phyloP scores from a whole-genome alignment of 75 land plant species.

The Picea sitchensis region DNA sequence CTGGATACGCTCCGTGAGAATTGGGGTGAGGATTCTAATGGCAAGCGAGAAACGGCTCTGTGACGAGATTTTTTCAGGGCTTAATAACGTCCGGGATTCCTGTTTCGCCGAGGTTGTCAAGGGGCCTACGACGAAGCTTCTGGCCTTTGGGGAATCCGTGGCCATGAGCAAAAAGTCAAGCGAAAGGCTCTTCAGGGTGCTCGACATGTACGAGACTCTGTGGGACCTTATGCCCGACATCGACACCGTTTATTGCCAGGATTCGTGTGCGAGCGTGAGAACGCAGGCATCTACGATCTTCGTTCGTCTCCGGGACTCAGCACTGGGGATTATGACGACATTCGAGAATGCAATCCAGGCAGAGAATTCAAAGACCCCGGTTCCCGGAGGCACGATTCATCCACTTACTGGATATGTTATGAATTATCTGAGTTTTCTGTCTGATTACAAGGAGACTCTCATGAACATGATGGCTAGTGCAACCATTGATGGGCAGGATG shows the following conservation, averaged over 20 bases:
- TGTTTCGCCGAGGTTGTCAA: constrained; percentile 59
- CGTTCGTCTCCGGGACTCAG: constrained; percentile 32
- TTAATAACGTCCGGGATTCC: constrained; percentile 7
- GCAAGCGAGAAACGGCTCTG: constrained; percentile 55
- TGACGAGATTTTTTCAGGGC: constrained; percentile 42
- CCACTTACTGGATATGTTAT: constrained; percentile 62
- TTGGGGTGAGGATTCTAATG: constrained; percentile 47
- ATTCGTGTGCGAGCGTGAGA: constrained; percentile 19
- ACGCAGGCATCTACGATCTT: constrained; percentile 36
- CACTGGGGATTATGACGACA: constrained; percentile 30
- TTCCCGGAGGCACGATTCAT: constrained; percentile 50
- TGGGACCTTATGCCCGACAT: constrained; percentile 35
- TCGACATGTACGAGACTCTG: constrained; percentile 64
- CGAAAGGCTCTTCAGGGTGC: constrained; percentile 54
- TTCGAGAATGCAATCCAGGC: constrained; percentile 34
- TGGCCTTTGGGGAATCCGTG: constrained; percentile 61
- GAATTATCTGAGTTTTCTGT: constrained; percentile 56
- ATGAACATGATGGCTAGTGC: neutral
- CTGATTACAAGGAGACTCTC: constrained; percentile 35
- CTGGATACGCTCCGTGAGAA: constrained; percentile 56
- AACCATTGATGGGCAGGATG: neutral
- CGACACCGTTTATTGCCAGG: constrained; percentile 39
- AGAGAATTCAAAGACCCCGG: constrained; percentile 23
- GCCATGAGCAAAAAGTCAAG: constrained; percentile 36
- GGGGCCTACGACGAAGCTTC: constrained; percentile 44